Evolutionary conservation across 257 asterid species (phyloP).

Genomic region (Paraleonurus japonicus): DNA sequence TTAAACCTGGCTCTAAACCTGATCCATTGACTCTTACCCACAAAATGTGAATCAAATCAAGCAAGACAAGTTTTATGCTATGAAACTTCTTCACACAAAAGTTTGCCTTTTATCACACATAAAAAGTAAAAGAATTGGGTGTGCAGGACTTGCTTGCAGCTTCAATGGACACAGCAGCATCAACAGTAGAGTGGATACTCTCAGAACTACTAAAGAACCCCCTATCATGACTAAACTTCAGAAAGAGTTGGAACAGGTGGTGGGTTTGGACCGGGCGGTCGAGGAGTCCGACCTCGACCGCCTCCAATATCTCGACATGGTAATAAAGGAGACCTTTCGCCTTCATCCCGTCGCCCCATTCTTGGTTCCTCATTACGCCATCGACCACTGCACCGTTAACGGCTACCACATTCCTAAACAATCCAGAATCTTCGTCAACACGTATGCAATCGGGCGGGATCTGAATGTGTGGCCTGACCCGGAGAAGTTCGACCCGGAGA

Average conservation of each 20-base stretch:
- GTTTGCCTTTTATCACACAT: too few species aligned
- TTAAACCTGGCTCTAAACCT: too few species aligned
- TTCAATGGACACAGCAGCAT: constrained; percentile 50
- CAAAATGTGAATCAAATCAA: too few species aligned
- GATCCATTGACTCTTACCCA: too few species aligned
- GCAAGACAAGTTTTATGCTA: too few species aligned
- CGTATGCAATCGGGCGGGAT: constrained; percentile 46
- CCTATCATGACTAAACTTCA: constrained; percentile 38
- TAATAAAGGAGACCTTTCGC: constrained; percentile 48
- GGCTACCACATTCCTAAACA: constrained; percentile 45
- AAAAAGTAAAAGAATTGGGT: too few species aligned
- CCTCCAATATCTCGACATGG: constrained; percentile 44
- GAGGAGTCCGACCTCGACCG: constrained; percentile 53
- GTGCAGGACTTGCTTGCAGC: constrained; percentile 55
- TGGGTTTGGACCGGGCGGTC: constrained; percentile 48
- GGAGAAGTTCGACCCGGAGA: constrained; percentile 50
- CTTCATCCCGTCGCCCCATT: constrained; percentile 56
- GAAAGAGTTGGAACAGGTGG: constrained; percentile 41
- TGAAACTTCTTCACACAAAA: too few species aligned
- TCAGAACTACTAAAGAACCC: constrained; percentile 51
- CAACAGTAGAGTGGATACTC: constrained; percentile 48
- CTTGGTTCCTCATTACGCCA: constrained; percentile 45
- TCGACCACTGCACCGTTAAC: constrained; percentile 36
- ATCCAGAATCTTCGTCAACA: constrained; percentile 42
- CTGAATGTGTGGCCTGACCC: constrained; percentile 47